Conservation (phyloP, 345 rosid species). For the Populus alba region DNA sequence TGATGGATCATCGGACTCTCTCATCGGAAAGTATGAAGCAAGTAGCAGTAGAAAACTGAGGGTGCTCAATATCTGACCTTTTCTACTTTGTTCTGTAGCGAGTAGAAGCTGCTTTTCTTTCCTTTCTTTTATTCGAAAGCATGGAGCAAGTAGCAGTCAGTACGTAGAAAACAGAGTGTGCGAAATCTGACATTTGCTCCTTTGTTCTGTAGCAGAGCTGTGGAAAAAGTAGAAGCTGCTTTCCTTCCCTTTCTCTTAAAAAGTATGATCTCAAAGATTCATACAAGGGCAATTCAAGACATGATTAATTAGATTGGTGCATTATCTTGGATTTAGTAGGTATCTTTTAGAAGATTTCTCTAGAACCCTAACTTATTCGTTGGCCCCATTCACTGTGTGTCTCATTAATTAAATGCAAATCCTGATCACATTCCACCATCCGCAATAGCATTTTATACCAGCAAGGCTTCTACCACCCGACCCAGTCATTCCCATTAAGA, state of each 20-base stretch:
- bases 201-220: neutral
- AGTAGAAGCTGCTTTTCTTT: too few relatives aligned
- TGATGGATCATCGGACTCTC: too few relatives aligned
- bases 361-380: slow-evolving; percentile 7
- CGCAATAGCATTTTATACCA: neutral
- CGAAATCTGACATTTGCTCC: neutral
- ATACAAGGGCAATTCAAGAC: slow-evolving; percentile 1
- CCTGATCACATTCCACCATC: slow-evolving; percentile 36
- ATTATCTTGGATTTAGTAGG: neutral
- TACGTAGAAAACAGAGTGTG: too few relatives aligned
- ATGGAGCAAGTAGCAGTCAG: too few relatives aligned
- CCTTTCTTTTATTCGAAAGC: too few relatives aligned
- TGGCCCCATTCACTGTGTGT: slow-evolving; percentile 9
- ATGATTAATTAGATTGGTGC: slow-evolving; percentile 1
- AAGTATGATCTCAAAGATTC: neutral
- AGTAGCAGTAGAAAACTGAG: too few relatives aligned
- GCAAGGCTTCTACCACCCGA: slow-evolving; percentile 4
- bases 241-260: neutral
- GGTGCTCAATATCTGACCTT: too few relatives aligned
- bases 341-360: neutral
- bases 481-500: neutral
- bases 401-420: slow-evolving; percentile 22
- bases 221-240: neutral
- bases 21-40: too few relatives aligned
- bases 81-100: too few relatives aligned